phyloP scores from a whole-genome alignment of 495 filamentous ascomycete genomes.

The Penicillium longicatenatum region DNA sequence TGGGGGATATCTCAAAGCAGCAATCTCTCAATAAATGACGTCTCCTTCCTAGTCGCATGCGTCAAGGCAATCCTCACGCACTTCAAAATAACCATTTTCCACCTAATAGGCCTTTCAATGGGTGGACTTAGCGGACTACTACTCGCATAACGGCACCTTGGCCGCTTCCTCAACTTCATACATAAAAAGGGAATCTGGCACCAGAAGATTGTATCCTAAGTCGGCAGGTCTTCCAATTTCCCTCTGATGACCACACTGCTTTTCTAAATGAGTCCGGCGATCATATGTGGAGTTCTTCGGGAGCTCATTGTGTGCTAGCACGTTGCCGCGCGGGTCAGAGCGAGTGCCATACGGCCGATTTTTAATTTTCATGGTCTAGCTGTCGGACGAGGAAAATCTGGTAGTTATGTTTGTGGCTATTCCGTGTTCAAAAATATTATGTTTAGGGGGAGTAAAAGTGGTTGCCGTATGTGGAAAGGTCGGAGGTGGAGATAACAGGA shows the following conservation, averaged over 20 bases:
- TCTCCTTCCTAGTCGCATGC: conserved; percentile 33
- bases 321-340: conserved; percentile 22
- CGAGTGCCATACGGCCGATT: conserved; percentile 24
- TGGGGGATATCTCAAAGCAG: conserved; percentile 25
- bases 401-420: conserved; percentile 25
- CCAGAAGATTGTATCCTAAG: conserved; percentile 37
- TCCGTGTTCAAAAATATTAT: conserved; percentile 28
- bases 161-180: conserved; percentile 31
- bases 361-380: conserved; percentile 33
- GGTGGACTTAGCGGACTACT: conserved; percentile 29
- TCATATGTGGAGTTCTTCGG: conserved; percentile 21
- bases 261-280: conserved; percentile 32
- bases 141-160: conserved; percentile 19
- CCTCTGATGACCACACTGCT: conserved; percentile 16
- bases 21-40: conserved; percentile 24
- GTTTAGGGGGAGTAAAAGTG: conserved; percentile 27
- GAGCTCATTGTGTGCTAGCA: conserved; percentile 29
- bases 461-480: conserved; percentile 25
- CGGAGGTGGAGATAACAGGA: conserved; percentile 24
- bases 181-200: conserved; percentile 35
- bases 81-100: conserved; percentile 26
- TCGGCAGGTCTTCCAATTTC: conserved; percentile 29
- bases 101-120: conserved; percentile 35
- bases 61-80: conserved; percentile 22
- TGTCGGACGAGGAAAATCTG: conserved; percentile 27